Evolutionary conservation across 768 basidiomycete species (phyloP), one percentile per base, ranked within the genome.

Genomic region (Amanita subjunquillea): DNA sequence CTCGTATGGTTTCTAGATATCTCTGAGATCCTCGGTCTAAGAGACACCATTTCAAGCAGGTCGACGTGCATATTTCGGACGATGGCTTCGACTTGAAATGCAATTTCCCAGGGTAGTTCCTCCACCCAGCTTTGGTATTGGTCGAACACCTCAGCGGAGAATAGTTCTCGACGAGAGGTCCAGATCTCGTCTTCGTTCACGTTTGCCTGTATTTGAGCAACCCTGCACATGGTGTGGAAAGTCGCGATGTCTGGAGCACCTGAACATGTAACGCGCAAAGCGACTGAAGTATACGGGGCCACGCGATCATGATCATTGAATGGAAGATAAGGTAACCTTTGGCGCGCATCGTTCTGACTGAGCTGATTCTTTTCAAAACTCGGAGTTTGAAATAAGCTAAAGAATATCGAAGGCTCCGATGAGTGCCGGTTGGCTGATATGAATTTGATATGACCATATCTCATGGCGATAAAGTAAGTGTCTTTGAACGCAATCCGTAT

Each of bases 11-110:
- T 9, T 3, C 55, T 20, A 12, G 66, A 54, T 39, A 76, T 56
- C 0, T 57, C 12, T 2, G 59, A 54, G 29, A 82, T 67, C 27
- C 56, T 48, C 0, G 62, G 64, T 15, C 72, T 64, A 13, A 82
- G 67, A 0, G 57, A 54, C 8, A 79, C 64, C 27, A 85, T 64
- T 58, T 86, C 83, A 27, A 56, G 59, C 25, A 75, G 63, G 57
- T 82, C 79, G n/a, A 82, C 67, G 12, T 67, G 48, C 41, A 70
- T 58, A 39, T 66, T 68, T 23, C 65, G 65, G 17, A 72, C 48
- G 13, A 77, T 59, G 0, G 72, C 67, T 53, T 81, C 76, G 30
- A 84, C 63, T 59, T 86, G 83, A 56, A 82, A 85, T 0, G 80
- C 74, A n/a, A 85, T 69, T 39, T 57, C 56, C 77, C 76, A 83